Conservation (phyloP, 768 basidiomycete species). For the Pholiota molesta region DNA sequence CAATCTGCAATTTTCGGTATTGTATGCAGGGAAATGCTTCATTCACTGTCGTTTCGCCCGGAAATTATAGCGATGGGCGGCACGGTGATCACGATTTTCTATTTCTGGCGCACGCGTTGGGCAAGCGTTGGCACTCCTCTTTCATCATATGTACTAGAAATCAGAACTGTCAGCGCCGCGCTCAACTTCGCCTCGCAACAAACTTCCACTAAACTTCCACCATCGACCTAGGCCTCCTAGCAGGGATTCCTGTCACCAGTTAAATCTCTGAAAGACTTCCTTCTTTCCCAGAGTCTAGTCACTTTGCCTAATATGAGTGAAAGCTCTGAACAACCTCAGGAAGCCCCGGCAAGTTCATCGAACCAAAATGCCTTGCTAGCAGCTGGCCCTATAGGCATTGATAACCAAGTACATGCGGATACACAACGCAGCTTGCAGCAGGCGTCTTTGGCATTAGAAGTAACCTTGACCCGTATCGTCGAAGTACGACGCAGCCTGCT, state of each 20-base stretch:
- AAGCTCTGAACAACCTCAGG: neutral
- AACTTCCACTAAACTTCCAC: no score
- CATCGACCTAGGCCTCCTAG: neutral
- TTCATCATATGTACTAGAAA: no score
- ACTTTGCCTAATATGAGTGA: no score
- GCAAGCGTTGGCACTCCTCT: neutral
- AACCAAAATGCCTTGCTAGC: neutral
- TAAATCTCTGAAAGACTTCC: neutral
- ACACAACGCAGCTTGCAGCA: conserved; percentile 39
- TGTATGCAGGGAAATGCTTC: no score
- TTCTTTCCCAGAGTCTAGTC: no score
- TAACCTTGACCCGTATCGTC: conserved; percentile 56
- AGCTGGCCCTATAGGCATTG: neutral
- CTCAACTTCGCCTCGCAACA: no score
- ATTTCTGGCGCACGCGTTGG: neutral
- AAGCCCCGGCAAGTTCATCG: neutral
- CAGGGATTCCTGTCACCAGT: neutral
- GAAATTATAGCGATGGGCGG: no score
- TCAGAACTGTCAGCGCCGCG: no score
- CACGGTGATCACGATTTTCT: neutral
- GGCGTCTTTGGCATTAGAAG: conserved; percentile 56
- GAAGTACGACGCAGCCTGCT: conserved; percentile 56
- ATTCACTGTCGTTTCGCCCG: no score
- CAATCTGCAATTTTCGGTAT: no score
- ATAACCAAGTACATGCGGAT: conserved; percentile 14